phyloP scores from a whole-genome alignment of 768 basidiomycete species.

The Lentinula sp. region DNA sequence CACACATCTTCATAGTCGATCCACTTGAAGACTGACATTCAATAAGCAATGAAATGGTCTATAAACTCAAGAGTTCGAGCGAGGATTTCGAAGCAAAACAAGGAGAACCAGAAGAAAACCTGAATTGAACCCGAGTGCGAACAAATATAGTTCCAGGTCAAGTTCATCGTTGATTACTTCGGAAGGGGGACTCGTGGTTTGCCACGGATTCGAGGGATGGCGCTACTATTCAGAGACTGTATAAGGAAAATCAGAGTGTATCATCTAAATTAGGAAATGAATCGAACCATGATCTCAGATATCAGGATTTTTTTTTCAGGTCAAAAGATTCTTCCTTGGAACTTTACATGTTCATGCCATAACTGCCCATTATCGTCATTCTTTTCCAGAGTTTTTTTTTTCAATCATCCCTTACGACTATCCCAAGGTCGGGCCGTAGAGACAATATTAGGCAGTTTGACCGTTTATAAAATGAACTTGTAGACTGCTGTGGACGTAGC shows the following conservation, averaged over 20 bases:
- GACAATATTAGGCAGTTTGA: neutral
- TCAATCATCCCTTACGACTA: neutral
- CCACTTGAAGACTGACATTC: neutral
- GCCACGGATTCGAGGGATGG: conserved; percentile 1
- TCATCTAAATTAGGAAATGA: neutral
- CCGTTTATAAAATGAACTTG: neutral
- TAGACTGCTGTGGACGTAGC: conserved; percentile 11
- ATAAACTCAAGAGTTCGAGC: neutral
- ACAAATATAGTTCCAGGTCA: too few species aligned
- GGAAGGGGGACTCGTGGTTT: neutral
- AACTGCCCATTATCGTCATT: conserved; percentile 1
- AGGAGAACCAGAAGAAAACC: neutral
- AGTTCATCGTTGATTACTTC: too few species aligned
- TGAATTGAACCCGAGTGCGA: too few species aligned
- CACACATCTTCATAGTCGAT: neutral
- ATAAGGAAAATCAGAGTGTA: neutral
- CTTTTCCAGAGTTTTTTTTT: conserved; percentile 2
- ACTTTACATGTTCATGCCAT: conserved; percentile 4
- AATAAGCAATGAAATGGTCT: too few species aligned
- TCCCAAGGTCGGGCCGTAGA: neutral
- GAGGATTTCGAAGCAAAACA: neutral
- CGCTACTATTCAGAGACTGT: neutral
- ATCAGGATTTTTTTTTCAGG: neutral
- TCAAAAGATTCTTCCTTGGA: neutral
- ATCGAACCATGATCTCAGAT: neutral